Conservation (phyloP, 345 rosid genomes). For the Pistacia atlantica region DNA sequence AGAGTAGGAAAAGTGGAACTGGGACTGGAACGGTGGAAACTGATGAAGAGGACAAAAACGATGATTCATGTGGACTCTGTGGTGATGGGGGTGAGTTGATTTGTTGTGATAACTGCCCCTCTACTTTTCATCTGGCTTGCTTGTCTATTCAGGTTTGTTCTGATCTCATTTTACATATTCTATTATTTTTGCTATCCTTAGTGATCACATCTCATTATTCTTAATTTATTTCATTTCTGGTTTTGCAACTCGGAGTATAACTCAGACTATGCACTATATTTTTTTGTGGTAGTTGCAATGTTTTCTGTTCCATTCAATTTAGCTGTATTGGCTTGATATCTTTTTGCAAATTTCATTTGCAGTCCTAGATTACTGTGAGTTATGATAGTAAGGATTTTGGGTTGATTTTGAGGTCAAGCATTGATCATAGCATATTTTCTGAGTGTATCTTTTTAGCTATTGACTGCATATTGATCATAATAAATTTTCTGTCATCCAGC, state of each 20-base stretch:
- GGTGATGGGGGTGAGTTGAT: conserved; percentile 92
- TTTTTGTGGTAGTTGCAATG: too few species aligned
- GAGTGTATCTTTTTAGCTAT: background rate
- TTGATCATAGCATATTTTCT: too few species aligned
- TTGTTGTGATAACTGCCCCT: conserved; percentile 95
- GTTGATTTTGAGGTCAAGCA: background rate
- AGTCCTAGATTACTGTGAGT: background rate
- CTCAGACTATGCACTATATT: too few species aligned
- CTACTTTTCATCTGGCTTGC: conserved; percentile 89
- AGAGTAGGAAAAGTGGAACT: conserved; percentile 54
- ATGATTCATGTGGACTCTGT: conserved; percentile 94
- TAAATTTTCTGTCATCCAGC: background rate
- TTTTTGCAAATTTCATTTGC: conserved; percentile 4
- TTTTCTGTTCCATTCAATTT: background rate
- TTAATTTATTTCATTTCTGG: background rate
- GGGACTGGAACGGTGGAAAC: conserved; percentile 41
- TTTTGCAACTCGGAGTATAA: background rate
- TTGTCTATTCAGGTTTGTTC: conserved; percentile 70
- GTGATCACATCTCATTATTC: background rate
- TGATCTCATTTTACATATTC: conserved; percentile 19
- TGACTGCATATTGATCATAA: background rate
- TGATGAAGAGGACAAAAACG: conserved; percentile 78
- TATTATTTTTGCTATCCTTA: background rate
- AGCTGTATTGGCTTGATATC: background rate
- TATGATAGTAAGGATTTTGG: background rate